These are phyloP conservation scores for Talaromyces ruber DNA, from an alignment of 495 filamentous ascomycete genomes.

Conservation along the genomic window DNA sequence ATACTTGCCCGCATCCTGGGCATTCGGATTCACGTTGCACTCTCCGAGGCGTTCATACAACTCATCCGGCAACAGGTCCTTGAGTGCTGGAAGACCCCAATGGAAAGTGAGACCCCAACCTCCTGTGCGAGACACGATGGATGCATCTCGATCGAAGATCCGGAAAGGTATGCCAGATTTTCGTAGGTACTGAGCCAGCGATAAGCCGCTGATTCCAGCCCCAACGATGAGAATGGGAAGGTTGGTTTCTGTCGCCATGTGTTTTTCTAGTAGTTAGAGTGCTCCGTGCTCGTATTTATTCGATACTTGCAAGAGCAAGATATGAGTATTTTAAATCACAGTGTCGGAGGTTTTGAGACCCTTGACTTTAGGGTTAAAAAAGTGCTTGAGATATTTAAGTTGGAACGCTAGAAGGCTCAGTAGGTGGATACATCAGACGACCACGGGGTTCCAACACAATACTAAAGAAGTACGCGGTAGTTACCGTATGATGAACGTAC, in stretches of 20 bases:
- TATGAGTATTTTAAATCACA: neutral
- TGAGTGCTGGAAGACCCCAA: slow-evolving; percentile 44
- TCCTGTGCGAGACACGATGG: slow-evolving; percentile 29
- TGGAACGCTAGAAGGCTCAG: too few relatives aligned
- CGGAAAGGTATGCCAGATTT: slow-evolving; percentile 33
- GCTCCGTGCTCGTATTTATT: neutral
- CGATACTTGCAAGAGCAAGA: neutral
- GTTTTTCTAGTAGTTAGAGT: neutral
- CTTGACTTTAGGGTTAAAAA: neutral
- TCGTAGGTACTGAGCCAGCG: slow-evolving; percentile 50
- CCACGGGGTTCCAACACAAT: neutral
- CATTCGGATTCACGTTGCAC: slow-evolving; percentile 38
- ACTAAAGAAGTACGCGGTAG: neutral
- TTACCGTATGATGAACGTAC: neutral
- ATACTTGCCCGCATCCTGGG: slow-evolving; percentile 41
- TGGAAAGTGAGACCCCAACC: slow-evolving; percentile 57
- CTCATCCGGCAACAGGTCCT: slow-evolving; percentile 39
- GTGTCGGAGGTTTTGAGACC: neutral
- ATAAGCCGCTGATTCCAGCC: slow-evolving; percentile 50
- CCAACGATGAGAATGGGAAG: slow-evolving; percentile 45
- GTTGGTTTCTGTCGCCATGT: neutral
- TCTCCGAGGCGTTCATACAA: slow-evolving; percentile 38
- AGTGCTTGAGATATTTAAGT: neutral
- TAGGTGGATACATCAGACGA: neutral
- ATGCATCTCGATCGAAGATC: slow-evolving; percentile 47